These are phyloP conservation scores for Mortierella sp. DNA, from an alignment of 371 early-diverging fungal species.

Conservation along the genomic window DNA sequence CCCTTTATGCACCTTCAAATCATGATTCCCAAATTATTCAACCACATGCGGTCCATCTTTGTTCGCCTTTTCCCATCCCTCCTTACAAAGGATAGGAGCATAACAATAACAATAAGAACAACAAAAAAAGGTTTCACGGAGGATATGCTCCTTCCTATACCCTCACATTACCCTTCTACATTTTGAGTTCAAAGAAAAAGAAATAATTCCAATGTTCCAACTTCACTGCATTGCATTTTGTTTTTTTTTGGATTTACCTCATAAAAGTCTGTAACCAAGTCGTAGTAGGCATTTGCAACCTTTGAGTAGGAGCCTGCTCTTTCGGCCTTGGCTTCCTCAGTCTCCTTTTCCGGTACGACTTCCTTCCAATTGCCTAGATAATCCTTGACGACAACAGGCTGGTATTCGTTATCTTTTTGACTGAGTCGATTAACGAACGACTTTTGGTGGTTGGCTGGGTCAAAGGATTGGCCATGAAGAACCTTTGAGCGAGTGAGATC, in stretches of 20 bases:
- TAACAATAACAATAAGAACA: background rate
- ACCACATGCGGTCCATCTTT: background rate
- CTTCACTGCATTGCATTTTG: no score
- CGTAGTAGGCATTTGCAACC: constrained; percentile 85
- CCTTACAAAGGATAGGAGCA: background rate
- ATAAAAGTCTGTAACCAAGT: constrained; percentile 89
- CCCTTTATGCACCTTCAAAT: background rate
- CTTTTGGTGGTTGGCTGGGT: background rate
- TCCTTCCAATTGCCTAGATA: constrained; percentile 76
- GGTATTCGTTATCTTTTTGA: constrained; percentile 1
- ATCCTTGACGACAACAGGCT: constrained; percentile 61
- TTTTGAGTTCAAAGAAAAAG: no score
- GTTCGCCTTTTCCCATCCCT: background rate
- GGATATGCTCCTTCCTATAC: no score
- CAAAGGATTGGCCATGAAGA: background rate
- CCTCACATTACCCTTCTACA: no score
- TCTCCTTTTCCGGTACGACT: constrained; percentile 46
- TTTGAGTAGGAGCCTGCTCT: constrained; percentile 74
- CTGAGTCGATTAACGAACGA: background rate
- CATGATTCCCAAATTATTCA: background rate
- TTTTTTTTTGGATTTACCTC: constrained; percentile 61
- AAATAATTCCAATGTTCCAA: no score
- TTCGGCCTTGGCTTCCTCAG: constrained; percentile 49
- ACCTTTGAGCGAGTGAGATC: background rate
- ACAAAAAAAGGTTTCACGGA: background rate